Conservation (phyloP, 305 asterid species). For the Withania somnifera region DNA sequence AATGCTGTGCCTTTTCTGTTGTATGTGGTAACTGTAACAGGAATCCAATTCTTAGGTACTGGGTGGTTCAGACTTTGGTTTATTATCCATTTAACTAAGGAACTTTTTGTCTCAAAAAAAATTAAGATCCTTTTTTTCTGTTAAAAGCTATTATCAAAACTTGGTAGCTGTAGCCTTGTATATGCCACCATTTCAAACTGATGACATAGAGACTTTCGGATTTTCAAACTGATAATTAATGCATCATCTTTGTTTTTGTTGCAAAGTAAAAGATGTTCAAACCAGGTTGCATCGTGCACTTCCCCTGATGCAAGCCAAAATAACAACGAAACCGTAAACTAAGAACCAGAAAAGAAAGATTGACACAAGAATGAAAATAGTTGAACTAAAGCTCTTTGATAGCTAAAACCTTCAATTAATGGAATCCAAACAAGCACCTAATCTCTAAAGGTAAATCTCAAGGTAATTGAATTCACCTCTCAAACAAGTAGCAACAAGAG, state of each 20-base stretch:
- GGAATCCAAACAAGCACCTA: not conserved
- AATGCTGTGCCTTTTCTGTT: not conserved
- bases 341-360: not conserved
- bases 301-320: no score
- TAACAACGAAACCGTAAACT: not conserved
- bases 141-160: not conserved
- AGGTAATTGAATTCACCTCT: not conserved
- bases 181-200: not conserved
- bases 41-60: not conserved
- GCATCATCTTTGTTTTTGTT: not conserved
- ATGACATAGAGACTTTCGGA: not conserved
- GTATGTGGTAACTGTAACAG: not conserved
- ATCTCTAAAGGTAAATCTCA: not conserved
- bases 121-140: no score
- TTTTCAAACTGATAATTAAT: not conserved
- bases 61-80: not conserved
- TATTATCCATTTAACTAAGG: not conserved
- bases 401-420: not conserved
- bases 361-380: not conserved
- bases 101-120: no score
- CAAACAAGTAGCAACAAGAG: not conserved
- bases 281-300: no score
- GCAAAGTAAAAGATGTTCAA: not conserved
- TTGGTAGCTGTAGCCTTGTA: not conserved
- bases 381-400: not conserved